phyloP scores from a whole-genome alignment of 495 filamentous ascomycete species.

The Melanomma pulvis-pyrius region DNA sequence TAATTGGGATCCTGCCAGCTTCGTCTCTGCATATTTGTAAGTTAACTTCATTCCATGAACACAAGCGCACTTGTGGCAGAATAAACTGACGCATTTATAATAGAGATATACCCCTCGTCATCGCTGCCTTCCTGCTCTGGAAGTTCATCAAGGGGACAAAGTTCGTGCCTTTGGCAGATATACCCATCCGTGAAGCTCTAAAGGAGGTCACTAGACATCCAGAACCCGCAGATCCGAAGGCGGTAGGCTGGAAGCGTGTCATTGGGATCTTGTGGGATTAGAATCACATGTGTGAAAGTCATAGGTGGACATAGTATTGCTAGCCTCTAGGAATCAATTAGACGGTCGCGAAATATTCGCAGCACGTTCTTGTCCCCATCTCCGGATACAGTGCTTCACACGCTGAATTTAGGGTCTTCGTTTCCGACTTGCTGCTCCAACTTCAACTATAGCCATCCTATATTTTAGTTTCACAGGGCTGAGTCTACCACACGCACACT shows the following conservation, averaged over 20 bases:
- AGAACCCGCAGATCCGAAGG: not conserved
- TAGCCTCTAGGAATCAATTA: too few species aligned
- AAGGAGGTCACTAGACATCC: not conserved
- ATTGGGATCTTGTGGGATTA: too few species aligned
- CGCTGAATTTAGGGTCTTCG: too few species aligned
- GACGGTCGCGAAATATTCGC: too few species aligned
- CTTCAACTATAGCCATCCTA: too few species aligned
- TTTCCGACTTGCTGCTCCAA: too few species aligned
- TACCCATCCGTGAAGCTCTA: not conserved
- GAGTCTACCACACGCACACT: too few species aligned
- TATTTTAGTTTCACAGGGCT: too few species aligned
- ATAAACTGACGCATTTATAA: not conserved
- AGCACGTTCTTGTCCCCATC: too few species aligned
- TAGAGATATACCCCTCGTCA: slow-evolving; percentile 6
- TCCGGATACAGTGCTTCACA: too few species aligned
- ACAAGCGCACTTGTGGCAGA: not conserved
- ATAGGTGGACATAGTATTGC: too few species aligned
- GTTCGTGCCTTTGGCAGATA: not conserved
- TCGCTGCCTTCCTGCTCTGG: not conserved
- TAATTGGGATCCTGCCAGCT: slow-evolving; percentile 52
- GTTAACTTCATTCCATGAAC: slow-evolving; percentile 15
- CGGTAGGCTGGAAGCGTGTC: not conserved
- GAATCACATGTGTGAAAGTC: too few species aligned
- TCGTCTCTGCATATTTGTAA: slow-evolving; percentile 56
- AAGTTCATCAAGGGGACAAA: slow-evolving; percentile 7